Conservation (phyloP, 345 rosid species). For the Syzygium aromaticum region DNA sequence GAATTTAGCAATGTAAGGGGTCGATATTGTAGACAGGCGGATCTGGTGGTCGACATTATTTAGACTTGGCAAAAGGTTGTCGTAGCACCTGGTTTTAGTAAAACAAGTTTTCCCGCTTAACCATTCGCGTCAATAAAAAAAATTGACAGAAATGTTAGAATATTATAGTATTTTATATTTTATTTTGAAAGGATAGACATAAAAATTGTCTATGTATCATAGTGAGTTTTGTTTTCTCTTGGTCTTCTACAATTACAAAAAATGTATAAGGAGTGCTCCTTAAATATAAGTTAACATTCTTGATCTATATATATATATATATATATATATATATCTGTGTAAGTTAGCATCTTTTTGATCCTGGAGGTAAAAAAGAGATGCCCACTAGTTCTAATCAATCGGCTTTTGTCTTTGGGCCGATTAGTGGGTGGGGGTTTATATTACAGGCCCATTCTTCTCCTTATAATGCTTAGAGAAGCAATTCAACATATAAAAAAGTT, state of each 20-base stretch:
- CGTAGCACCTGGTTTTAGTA: not conserved
- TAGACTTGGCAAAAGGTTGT: not conserved
- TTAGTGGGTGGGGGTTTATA: not conserved
- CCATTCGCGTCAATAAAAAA: not conserved
- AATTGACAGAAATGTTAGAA: not conserved
- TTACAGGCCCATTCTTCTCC: not conserved
- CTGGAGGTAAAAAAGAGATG: not conserved
- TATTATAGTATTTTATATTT: not conserved
- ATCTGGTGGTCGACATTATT: not conserved
- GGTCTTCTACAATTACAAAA: not conserved
- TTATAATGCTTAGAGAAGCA: not conserved
- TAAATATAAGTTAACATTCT: not conserved
- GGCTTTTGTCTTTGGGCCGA: not conserved
- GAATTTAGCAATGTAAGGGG: not conserved
- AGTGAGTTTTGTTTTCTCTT: not conserved
- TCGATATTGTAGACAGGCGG: not conserved
- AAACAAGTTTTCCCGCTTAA: not conserved
- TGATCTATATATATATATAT: no score
- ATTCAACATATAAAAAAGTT: not conserved
- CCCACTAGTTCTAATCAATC: not conserved
- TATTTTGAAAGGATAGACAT: not conserved
- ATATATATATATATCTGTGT: no score
- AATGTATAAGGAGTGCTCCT: not conserved
- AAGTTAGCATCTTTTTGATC: not conserved
- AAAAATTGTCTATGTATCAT: not conserved